Evolutionary conservation across 2,329 filamentous ascomycete species (phyloP).

Genomic region (Ophiostoma triangulosporum): DNA sequence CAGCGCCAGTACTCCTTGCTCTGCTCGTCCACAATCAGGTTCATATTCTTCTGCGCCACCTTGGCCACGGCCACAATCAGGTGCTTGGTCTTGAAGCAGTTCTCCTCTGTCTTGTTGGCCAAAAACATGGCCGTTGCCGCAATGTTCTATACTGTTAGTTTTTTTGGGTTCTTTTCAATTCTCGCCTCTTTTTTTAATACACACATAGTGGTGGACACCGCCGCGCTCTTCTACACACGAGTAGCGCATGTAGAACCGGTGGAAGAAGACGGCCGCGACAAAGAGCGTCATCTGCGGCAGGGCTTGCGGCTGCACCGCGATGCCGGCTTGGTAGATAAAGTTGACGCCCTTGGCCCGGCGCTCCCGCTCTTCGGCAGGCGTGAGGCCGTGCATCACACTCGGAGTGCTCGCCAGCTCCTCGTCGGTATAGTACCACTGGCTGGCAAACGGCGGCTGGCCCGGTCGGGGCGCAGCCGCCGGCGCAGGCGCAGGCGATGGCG

Average conservation of each 20-base stretch:
- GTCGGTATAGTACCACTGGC: slow-evolving; percentile 81
- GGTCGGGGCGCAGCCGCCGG: background rate
- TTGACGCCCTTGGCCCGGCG: slow-evolving; percentile 84
- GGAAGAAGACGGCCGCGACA: slow-evolving; percentile 88
- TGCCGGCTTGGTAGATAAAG: slow-evolving; percentile 89
- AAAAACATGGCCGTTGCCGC: slow-evolving; percentile 86
- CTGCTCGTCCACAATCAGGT: slow-evolving; percentile 85
- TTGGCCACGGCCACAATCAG: slow-evolving; percentile 87
- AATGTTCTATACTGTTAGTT: slow-evolving; percentile 43
- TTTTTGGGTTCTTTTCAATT: background rate
- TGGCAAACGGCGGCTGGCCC: slow-evolving; percentile 18
- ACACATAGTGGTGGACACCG: slow-evolving; percentile 81
- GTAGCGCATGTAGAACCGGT: slow-evolving; percentile 86
- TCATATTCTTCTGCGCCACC: slow-evolving; percentile 86
- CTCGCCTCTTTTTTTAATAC: slow-evolving; percentile 18
- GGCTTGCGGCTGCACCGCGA: slow-evolving; percentile 54
- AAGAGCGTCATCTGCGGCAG: slow-evolving; percentile 84
- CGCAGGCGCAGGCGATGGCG: background rate
- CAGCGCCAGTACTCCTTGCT: slow-evolving; percentile 98
- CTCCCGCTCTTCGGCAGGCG: slow-evolving; percentile 62
- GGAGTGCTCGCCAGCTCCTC: slow-evolving; percentile 74
- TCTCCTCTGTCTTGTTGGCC: slow-evolving; percentile 95
- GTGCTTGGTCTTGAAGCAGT: slow-evolving; percentile 89
- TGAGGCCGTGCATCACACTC: slow-evolving; percentile 70
- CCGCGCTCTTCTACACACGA: slow-evolving; percentile 63